Evolutionary conservation across 345 rosid species (phyloP).

Genomic region (Cardiospermum halicacabum): DNA sequence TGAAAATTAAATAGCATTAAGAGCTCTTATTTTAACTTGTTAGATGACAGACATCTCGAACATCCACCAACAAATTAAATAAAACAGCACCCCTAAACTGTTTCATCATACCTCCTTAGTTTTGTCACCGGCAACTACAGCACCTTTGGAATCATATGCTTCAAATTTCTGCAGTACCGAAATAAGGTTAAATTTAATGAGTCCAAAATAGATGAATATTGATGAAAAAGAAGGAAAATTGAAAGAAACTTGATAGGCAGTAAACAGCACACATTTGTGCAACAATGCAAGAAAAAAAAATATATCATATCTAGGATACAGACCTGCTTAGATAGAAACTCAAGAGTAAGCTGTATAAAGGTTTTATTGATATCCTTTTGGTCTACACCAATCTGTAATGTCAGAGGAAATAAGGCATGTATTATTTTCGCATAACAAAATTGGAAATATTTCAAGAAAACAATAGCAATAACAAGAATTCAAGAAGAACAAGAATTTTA

Average conservation of each 20-base stretch:
- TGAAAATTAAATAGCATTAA: not conserved
- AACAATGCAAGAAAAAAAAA: conserved; percentile 3
- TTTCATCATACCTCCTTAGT: conserved; percentile 63
- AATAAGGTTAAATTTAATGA: not conserved
- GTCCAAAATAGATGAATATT: not conserved
- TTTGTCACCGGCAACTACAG: conserved; percentile 72
- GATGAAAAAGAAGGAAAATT: too few species aligned
- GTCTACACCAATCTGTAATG: conserved; percentile 78
- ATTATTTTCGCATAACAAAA: not conserved
- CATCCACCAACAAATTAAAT: not conserved
- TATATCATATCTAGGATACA: not conserved
- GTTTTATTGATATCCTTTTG: conserved; percentile 60
- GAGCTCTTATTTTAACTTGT: not conserved
- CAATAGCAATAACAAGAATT: too few species aligned
- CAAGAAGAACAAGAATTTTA: too few species aligned
- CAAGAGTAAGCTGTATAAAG: conserved; percentile 80
- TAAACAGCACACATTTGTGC: not conserved
- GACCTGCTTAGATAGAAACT: conserved; percentile 88
- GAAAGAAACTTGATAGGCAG: not conserved
- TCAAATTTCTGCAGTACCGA: conserved; percentile 71
- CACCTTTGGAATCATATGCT: conserved; percentile 83
- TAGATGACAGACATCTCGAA: not conserved
- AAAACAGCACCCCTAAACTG: not conserved
- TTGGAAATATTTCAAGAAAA: conserved; percentile 1
- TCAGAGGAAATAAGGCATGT: not conserved